Evolutionary conservation across 192 early-diverging fungal genomes (phyloP), one percentile per base, ranked within the genome.

Genomic region (Dissophora ornata): DNA sequence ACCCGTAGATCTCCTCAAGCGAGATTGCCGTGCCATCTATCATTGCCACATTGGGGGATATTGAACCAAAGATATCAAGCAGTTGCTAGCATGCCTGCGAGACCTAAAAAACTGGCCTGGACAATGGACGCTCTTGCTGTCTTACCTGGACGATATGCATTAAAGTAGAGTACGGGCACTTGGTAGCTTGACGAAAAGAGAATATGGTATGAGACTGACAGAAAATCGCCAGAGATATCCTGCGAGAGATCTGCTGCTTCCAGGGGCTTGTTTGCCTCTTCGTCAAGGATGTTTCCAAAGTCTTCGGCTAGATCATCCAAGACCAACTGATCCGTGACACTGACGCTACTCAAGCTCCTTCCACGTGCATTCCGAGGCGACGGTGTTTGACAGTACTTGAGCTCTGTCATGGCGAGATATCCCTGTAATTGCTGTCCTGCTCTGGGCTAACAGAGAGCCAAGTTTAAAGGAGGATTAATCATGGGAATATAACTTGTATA

Each of bases 101-200:
- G n/a, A n/a, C n/a, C n/a, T n/a, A n/a, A n/a, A n/a, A n/a, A n/a
- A n/a, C n/a, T n/a, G n/a, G n/a, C n/a, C n/a, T 16, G 12, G 11
- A 22, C 0, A 9, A 19, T 33, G 25, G 16, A 18, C 19, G 22
- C 9, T 19, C 15, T n/a, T 25, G n/a, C 29, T 29, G 6, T 3
- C 24, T 49, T 77, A 84, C 85, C 82, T 51, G 73, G 49, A 22
- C 69, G 69, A 60, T 64, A 87, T 8, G 86, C 82, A 41, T 84
- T 83, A 29, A 90, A 87, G 59, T 86, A 89, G 8, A 90, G 81
- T 0, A 88, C 86, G 0, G 89, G 89, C 15, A 87, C 83, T 28
- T 80, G 79, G 63, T 87, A 90, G 26, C 81, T 81, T n/a, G 81
- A 29, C 11, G 86, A 88, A 59, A 85, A 90, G 8, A 89, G 69